These are phyloP conservation scores for Colletotrichum higginsianum DNA, from an alignment of 2,329 filamentous ascomycete species.

Conservation along the genomic window DNA sequence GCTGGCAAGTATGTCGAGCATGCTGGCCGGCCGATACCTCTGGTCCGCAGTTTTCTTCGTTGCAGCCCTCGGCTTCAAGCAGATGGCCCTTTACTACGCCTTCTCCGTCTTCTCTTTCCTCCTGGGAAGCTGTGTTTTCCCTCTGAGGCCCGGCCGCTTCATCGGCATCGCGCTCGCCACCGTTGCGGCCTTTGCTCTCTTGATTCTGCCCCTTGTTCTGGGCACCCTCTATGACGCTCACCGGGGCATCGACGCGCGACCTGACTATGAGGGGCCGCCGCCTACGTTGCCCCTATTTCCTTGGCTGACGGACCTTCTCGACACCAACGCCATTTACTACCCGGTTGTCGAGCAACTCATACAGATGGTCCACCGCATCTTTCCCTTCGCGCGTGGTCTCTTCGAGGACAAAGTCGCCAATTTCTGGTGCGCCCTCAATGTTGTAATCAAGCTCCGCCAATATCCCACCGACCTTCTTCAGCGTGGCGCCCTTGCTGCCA, in stretches of 20 bases:
- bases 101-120: constrained; percentile 94
- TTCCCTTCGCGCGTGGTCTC: constrained; percentile 94
- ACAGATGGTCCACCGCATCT: constrained; percentile 92
- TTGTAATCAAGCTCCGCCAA: constrained; percentile 86
- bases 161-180: constrained; percentile 84
- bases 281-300: constrained; percentile 74
- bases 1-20: constrained; percentile 88
- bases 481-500: constrained; percentile 80
- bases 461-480: constrained; percentile 83
- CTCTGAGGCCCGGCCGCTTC: constrained; percentile 78
- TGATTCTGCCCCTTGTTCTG: constrained; percentile 82
- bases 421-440: constrained; percentile 95
- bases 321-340: constrained; percentile 79
- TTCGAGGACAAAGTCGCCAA: constrained; percentile 99
- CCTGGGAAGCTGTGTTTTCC: constrained; percentile 87
- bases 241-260: constrained; percentile 71
- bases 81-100: constrained; percentile 99
- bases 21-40: constrained; percentile 85
- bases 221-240: constrained; percentile 80
- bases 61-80: constrained; percentile 94
- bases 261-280: constrained; percentile 71
- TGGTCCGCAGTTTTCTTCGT: constrained; percentile 98
- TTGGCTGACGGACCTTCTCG: constrained; percentile 70
- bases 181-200: constrained; percentile 77
- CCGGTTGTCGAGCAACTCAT: constrained; percentile 82